A percentile compares a stretch with the other conserved stretches of the same genome.
phyloP scores from a whole-genome alignment of 1,284 basidiomycete genomes.

The Fistulinella staudtii region DNA sequence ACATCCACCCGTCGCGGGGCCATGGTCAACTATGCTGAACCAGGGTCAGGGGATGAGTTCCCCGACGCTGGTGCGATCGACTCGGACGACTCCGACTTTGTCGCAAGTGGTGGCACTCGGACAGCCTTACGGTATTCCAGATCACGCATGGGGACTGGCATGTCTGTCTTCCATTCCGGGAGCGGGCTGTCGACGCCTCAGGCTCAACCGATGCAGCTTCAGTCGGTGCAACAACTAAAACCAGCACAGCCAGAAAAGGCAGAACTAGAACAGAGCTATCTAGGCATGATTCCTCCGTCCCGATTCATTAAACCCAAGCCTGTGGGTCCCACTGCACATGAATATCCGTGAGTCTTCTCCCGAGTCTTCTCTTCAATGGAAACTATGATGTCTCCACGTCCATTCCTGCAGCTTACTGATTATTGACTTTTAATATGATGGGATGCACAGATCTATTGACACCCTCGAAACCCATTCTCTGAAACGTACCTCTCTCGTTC shows the following conservation, averaged over 20 bases:
- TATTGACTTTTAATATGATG: slow-evolving; percentile 15
- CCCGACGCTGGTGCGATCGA: slow-evolving; percentile 75
- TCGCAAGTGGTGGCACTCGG: slow-evolving; percentile 48
- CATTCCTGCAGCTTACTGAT: slow-evolving; percentile 18
- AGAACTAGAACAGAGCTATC: slow-evolving; percentile 81
- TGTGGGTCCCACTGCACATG: slow-evolving; percentile 60
- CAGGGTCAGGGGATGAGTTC: slow-evolving; percentile 77
- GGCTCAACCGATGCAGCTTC: slow-evolving; percentile 26
- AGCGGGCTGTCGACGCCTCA: slow-evolving; percentile 34
- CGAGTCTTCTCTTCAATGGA: slow-evolving; percentile 10
- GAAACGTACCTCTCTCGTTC: slow-evolving; percentile 71
- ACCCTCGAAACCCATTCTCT: slow-evolving; percentile 62
- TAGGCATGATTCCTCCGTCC: slow-evolving; percentile 82
- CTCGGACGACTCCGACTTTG: slow-evolving; percentile 68
- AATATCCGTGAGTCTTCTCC: slow-evolving; percentile 59
- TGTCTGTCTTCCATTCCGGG: slow-evolving; percentile 34
- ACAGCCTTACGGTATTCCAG: slow-evolving; percentile 41
- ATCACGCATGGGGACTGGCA: slow-evolving; percentile 37
- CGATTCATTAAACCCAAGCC: slow-evolving; percentile 67
- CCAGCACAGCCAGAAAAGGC: slow-evolving; percentile 39
- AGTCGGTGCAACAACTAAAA: slow-evolving; percentile 25
- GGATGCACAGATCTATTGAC: slow-evolving; percentile 54
- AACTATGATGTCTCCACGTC: slow-evolving; percentile 9
- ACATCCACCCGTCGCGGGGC: slow-evolving; percentile 55
- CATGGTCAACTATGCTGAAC: slow-evolving; percentile 85